A percentile compares a stretch with the other conserved stretches of the same genome.
phyloP scores from a whole-genome alignment of 108 stramenopile genomes.

The Pseudonitzschia multiseries region DNA sequence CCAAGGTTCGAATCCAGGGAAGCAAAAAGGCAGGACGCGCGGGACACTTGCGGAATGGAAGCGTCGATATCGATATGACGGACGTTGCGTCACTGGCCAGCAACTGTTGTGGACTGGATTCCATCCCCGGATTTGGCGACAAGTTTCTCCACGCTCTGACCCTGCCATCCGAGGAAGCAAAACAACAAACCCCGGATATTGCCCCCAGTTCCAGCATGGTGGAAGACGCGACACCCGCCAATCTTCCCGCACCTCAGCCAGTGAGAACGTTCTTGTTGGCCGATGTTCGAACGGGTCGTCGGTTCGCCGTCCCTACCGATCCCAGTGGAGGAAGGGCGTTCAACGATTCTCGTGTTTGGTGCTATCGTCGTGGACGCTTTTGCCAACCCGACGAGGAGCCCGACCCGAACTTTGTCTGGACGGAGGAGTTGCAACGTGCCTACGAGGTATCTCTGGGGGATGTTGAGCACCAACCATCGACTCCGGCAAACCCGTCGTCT shows the following conservation, averaged over 20 bases:
- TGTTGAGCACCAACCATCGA: slow-evolving; percentile 27
- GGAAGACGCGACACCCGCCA: slow-evolving; percentile 27
- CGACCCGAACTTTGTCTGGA: slow-evolving; percentile 83
- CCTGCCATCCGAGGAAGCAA: slow-evolving; percentile 27
- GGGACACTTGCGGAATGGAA: slow-evolving; percentile 24
- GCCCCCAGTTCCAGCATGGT: slow-evolving; percentile 37
- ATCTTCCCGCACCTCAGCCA: slow-evolving; percentile 20
- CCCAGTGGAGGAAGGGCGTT: slow-evolving; percentile 82
- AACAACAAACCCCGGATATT: slow-evolving; percentile 15
- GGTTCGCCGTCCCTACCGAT: slow-evolving; percentile 82
- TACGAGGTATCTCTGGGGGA: slow-evolving; percentile 62
- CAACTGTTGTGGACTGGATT: slow-evolving; percentile 54
- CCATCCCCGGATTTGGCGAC: slow-evolving; percentile 55
- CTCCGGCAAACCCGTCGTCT: background rate
- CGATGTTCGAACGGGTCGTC: slow-evolving; percentile 70
- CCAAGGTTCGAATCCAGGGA: slow-evolving; percentile 75
- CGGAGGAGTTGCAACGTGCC: slow-evolving; percentile 71
- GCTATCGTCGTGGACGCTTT: slow-evolving; percentile 83
- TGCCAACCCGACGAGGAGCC: slow-evolving; percentile 73
- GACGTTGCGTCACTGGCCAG: slow-evolving; percentile 57
- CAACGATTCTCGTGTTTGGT: slow-evolving; percentile 82
- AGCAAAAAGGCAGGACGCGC: slow-evolving; percentile 38
- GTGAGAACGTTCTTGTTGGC: slow-evolving; percentile 83
- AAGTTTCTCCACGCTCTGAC: slow-evolving; percentile 62
- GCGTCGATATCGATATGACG: slow-evolving; percentile 47